Evolutionary conservation across 768 basidiomycete genomes (phyloP).

Genomic region (Kwoniella dejecticola): DNA sequence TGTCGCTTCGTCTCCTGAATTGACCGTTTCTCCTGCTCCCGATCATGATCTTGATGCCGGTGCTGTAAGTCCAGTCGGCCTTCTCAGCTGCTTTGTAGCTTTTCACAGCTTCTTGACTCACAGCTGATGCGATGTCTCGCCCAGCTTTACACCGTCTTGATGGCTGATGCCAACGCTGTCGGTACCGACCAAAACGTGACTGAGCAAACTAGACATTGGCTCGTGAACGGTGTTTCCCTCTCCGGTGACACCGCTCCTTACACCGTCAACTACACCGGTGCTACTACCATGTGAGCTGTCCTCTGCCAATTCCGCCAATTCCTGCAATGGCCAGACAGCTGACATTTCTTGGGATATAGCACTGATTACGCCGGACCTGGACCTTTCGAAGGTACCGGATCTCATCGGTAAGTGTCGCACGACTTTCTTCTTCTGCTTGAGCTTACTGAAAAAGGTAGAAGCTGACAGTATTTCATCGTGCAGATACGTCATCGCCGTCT

Average conservation of each 20-base stretch:
- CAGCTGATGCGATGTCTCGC: background rate
- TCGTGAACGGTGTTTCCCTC: conserved; percentile 65
- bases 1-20: conserved; percentile 62
- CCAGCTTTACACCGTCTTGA: conserved; percentile 65
- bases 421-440: too few relatives aligned
- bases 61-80: conserved; percentile 22
- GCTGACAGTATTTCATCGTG: background rate
- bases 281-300: conserved; percentile 42
- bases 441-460: too few relatives aligned
- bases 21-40: conserved; percentile 63
- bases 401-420: conserved; percentile 72
- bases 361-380: conserved; percentile 73
- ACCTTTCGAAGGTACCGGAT: conserved; percentile 69
- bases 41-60: conserved; percentile 60
- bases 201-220: conserved; percentile 70
- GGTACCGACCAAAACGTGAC: conserved; percentile 62
- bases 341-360: conserved; percentile 57
- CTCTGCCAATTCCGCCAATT: background rate
- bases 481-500: conserved; percentile 71
- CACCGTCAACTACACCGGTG: conserved; percentile 44
- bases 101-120: background rate
- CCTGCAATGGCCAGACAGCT: too few relatives aligned
- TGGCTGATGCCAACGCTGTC: conserved; percentile 74
- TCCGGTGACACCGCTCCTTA: conserved; percentile 32
- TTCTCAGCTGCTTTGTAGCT: too few relatives aligned